Conservation (phyloP, 1,284 basidiomycete genomes). For the Irpex rosettiformis region DNA sequence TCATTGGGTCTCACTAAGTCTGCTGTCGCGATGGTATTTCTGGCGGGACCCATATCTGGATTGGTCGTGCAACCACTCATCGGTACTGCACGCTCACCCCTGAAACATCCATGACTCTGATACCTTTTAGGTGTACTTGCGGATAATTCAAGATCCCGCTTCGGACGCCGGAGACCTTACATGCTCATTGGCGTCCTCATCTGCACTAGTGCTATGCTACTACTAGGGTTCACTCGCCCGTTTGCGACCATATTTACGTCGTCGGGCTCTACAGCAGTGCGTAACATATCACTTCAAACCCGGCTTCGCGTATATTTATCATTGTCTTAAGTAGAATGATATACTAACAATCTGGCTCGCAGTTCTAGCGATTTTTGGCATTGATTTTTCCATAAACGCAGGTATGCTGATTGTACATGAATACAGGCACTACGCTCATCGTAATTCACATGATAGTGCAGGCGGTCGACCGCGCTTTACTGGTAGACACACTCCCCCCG, state of each 20-base stretch:
- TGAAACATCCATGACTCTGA: neutral
- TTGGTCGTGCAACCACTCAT: constrained; percentile 92
- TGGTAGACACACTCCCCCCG: constrained; percentile 70
- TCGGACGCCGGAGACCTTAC: constrained; percentile 82
- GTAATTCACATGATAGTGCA: constrained; percentile 48
- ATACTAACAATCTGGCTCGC: constrained; percentile 74
- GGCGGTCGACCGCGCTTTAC: constrained; percentile 79
- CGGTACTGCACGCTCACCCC: constrained; percentile 33
- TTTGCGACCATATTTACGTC: constrained; percentile 63
- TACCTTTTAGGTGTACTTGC: constrained; percentile 63
- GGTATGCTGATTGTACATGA: constrained; percentile 36
- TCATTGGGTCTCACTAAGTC: constrained; percentile 89
- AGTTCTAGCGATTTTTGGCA: constrained; percentile 80
- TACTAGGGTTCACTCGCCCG: constrained; percentile 82
- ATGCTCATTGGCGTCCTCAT: constrained; percentile 74
- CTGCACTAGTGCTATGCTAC: constrained; percentile 71
- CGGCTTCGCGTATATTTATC: neutral
- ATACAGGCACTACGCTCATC: constrained; percentile 6
- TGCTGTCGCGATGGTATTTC: constrained; percentile 86
- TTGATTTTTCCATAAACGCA: constrained; percentile 94
- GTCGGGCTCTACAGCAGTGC: constrained; percentile 34
- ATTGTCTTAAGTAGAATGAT: constrained; percentile 45
- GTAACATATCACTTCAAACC: constrained; percentile 12
- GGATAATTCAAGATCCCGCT: constrained; percentile 83
- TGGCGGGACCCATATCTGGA: constrained; percentile 91